These are phyloP conservation scores for Anacardium occidentale DNA, from an alignment of 345 rosid genomes.

Conservation along the genomic window DNA sequence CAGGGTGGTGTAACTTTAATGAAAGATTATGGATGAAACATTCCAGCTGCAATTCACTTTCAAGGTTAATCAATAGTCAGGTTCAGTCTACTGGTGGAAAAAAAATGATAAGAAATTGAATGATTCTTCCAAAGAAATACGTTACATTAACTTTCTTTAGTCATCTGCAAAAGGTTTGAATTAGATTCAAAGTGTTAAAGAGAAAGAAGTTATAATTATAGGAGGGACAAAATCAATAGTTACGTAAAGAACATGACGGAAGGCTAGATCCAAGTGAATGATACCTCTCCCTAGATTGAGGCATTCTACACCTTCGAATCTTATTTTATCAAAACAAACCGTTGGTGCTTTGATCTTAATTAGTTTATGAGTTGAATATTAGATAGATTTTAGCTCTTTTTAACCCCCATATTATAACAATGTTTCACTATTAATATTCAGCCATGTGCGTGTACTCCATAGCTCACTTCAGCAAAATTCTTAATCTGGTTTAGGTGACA, in stretches of 20 bases:
- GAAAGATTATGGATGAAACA: too few relatives aligned
- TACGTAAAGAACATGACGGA: conserved; percentile 24
- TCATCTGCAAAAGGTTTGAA: conserved; percentile 14
- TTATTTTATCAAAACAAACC: conserved; percentile 1
- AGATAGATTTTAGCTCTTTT: too few relatives aligned
- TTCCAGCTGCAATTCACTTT: too few relatives aligned
- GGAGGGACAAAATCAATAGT: conserved; percentile 15
- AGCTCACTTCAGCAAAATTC: too few relatives aligned
- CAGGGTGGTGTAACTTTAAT: neutral
- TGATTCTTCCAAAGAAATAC: conserved; percentile 1
- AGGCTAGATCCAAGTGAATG: conserved; percentile 27
- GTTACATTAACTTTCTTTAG: neutral
- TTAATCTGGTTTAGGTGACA: too few relatives aligned
- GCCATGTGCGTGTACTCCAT: too few relatives aligned
- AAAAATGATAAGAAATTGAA: neutral
- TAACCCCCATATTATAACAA: too few relatives aligned
- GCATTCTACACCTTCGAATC: conserved; percentile 41
- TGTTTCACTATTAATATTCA: too few relatives aligned
- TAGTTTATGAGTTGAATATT: neutral
- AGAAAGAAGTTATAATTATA: neutral
- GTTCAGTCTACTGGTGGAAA: neutral
- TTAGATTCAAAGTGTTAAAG: conserved; percentile 38
- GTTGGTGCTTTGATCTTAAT: conserved; percentile 7
- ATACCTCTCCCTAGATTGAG: conserved; percentile 53
- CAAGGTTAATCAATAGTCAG: neutral